Percentiles rank a stretch among this genome's conserved stretches.
Evolutionary conservation across 192 early-diverging fungal species (phyloP).

Genomic region (Backusella circina): DNA sequence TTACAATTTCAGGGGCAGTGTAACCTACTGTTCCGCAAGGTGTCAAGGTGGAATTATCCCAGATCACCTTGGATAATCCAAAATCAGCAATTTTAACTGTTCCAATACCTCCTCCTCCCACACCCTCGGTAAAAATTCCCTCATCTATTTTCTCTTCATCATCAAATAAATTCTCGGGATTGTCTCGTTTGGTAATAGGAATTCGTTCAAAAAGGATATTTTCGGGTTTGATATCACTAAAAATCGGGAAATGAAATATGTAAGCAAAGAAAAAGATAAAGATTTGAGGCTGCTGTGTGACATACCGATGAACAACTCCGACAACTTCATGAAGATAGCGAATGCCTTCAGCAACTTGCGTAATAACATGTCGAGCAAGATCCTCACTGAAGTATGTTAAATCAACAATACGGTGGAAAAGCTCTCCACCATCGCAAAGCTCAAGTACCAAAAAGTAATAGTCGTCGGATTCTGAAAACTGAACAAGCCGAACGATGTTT

Average conservation of each 20-base stretch:
- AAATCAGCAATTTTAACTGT: slow-evolving; percentile 86
- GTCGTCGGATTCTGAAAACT: slow-evolving; percentile 73
- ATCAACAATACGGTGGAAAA: slow-evolving; percentile 84
- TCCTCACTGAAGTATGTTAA: slow-evolving; percentile 80
- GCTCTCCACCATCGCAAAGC: slow-evolving; percentile 83
- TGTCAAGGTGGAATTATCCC: slow-evolving; percentile 80
- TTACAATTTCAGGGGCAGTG: slow-evolving; percentile 90
- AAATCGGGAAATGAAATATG: background rate
- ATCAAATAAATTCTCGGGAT: slow-evolving; percentile 26
- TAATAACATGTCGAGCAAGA: slow-evolving; percentile 75
- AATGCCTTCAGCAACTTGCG: slow-evolving; percentile 83
- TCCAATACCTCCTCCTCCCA: slow-evolving; percentile 83
- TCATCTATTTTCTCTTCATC: slow-evolving; percentile 73
- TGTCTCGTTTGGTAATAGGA: slow-evolving; percentile 49
- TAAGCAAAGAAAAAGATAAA: slow-evolving; percentile 1
- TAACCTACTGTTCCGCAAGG: slow-evolving; percentile 93
- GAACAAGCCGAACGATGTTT: slow-evolving; percentile 72
- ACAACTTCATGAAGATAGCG: slow-evolving; percentile 79
- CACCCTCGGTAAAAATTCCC: slow-evolving; percentile 63
- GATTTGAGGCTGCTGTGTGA: background rate
- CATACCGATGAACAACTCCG: slow-evolving; percentile 74
- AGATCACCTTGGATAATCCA: slow-evolving; percentile 83
- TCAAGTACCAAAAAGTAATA: slow-evolving; percentile 82
- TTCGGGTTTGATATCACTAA: slow-evolving; percentile 91
- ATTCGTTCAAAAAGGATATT: slow-evolving; percentile 81